Evolutionary conservation across 1,284 basidiomycete species (phyloP).

Genomic region (Meira miltonrushii): DNA sequence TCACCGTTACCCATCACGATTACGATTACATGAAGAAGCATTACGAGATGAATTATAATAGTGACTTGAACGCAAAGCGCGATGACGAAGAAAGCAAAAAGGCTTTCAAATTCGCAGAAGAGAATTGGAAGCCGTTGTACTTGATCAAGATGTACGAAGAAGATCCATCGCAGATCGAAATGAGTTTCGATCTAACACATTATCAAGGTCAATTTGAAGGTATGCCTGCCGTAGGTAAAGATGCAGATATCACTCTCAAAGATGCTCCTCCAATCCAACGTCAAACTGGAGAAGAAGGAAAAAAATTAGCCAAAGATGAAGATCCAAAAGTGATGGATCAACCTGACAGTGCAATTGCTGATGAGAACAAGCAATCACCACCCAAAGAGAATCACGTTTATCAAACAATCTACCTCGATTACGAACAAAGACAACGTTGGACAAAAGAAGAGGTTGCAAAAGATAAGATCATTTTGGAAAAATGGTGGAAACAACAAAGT

Average conservation of each 20-base stretch:
- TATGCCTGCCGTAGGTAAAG: constrained; percentile 22
- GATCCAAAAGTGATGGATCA: constrained; percentile 8
- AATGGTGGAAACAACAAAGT: constrained; percentile 64
- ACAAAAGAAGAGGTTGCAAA: constrained; percentile 58
- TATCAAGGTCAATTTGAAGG: constrained; percentile 60
- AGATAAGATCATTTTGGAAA: constrained; percentile 59
- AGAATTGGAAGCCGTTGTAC: constrained; percentile 54
- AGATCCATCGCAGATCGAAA: constrained; percentile 62
- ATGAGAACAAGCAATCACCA: constrained; percentile 20
- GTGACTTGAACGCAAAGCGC: constrained; percentile 52
- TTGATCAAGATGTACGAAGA: constrained; percentile 61
- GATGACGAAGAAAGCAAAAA: constrained; percentile 53
- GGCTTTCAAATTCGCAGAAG: constrained; percentile 55
- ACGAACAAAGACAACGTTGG: constrained; percentile 58
- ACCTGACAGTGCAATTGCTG: neutral
- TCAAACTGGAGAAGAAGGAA: constrained; percentile 14
- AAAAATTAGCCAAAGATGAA: constrained; percentile 7
- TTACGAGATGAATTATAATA: constrained; percentile 46
- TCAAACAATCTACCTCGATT: constrained; percentile 64
- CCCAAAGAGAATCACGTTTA: constrained; percentile 59
- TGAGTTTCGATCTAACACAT: constrained; percentile 60
- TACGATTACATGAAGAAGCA: constrained; percentile 60
- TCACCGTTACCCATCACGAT: constrained; percentile 63
- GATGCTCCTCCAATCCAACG: constrained; percentile 30
- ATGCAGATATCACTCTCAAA: constrained; percentile 18